Evolutionary conservation across 257 asterid species (phyloP), one percentile per base, ranked within the genome.

Genomic region (Rubia yunnanensis): DNA sequence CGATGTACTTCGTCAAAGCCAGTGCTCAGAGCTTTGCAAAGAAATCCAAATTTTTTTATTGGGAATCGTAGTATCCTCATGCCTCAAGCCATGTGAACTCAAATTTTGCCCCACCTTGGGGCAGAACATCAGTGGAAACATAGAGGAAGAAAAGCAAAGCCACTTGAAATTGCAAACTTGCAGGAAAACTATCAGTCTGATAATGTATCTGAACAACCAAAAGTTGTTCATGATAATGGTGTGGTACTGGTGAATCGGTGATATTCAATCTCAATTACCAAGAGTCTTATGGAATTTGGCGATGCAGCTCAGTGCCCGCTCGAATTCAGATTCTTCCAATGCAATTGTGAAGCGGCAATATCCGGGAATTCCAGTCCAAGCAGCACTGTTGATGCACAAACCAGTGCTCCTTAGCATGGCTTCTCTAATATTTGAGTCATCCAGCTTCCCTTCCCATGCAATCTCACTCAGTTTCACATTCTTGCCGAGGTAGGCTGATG

Each of bases 361-460:
- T 22, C 97, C 95, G 6, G 96, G 92, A 62, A 88, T 83, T 30
- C 98, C 98, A 0, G 96, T 94, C 99, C 98, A 94, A 0, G 83
- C 66, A 46, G 89, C 83, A 60, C 99, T 88, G 63, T 94, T 90
- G 80, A 90, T 90, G 85, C 98, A 94, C 76, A 94, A 73, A 63
- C 95, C 96, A 0, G 96, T 90, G 85, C 82, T 69, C 50, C 53
- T 75, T 7, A 88, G 78, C 82, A 94, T 71, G 55, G 95, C 91
- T 56, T 90, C 95, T 72, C 99, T 85, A 66, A 90, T 86, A 71
- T 88, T 94, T n/a, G 88, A 73, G 81, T 84, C 87, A 13, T 86
- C 80, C n/a, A 94, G 80, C 79, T 83, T 85, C 34, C 80, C 69
- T 70, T 76, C 83, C 70, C 65, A 79, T 53, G 68, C 68, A 28